These are phyloP conservation scores for Pachyrhizus erosus DNA, from an alignment of 306 rosid species.

Conservation along the genomic window DNA sequence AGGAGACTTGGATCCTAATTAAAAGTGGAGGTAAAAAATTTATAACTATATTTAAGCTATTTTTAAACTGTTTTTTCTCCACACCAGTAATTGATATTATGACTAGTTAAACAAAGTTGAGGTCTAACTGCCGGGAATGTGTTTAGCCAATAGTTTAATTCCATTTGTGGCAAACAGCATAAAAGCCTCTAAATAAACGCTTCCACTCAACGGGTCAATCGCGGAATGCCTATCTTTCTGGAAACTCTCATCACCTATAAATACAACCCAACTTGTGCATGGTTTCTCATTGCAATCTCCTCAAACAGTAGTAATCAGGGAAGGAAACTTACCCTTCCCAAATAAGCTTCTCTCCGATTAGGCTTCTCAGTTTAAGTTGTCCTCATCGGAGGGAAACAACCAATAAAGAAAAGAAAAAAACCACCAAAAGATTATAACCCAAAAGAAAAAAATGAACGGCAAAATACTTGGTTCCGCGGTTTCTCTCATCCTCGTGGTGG, in stretches of 20 bases:
- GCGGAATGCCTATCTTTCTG: neutral
- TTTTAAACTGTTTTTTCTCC: neutral
- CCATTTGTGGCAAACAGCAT: neutral
- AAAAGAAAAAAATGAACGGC: constrained; percentile 40
- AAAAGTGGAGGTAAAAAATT: neutral
- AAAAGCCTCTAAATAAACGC: neutral
- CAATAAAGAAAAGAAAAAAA: neutral
- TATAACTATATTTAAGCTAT: neutral
- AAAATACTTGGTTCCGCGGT: constrained; percentile 46
- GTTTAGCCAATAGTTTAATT: neutral
- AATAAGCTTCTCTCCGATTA: neutral
- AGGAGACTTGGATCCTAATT: neutral
- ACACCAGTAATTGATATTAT: neutral
- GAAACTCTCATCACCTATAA: neutral
- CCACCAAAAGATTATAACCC: neutral
- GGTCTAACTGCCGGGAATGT: neutral
- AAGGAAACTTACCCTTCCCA: neutral
- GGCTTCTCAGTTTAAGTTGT: neutral
- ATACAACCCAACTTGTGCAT: neutral
- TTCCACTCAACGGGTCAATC: neutral
- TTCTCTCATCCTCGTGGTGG: constrained; percentile 60
- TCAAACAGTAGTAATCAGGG: neutral
- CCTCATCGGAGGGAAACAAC: neutral
- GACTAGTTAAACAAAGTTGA: neutral
- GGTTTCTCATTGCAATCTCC: constrained; percentile 1